These are phyloP conservation scores for Nepenthes gracilis DNA, from an alignment of 148 eudicot genomes.

Conservation along the genomic window DNA sequence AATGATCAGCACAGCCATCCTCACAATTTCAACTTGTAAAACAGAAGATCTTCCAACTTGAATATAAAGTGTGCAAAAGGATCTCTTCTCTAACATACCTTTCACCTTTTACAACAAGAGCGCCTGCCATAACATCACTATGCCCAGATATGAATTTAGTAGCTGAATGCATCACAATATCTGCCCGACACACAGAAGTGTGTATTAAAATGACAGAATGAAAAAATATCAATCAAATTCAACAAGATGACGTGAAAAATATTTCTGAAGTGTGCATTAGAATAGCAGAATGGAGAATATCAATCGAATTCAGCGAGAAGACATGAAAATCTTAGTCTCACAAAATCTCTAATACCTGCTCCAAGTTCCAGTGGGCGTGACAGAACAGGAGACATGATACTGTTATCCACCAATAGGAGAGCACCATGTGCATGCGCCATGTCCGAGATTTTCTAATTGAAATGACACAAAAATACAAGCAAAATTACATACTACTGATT, in stretches of 20 bases:
- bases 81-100: constrained; percentile 32
- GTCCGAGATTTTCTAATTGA: constrained; percentile 72
- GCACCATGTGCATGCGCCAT: constrained; percentile 92
- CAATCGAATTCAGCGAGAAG: constrained; percentile 2
- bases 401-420: constrained; percentile 90
- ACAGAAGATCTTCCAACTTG: too few species aligned
- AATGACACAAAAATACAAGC: constrained; percentile 3
- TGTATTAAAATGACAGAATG: constrained; percentile 6
- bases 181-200: constrained; percentile 26
- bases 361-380: constrained; percentile 91
- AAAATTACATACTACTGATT: neutral
- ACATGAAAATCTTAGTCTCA: neutral
- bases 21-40: too few species aligned
- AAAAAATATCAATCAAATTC: neutral
- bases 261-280: too few species aligned
- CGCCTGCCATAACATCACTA: constrained; percentile 97
- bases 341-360: constrained; percentile 51
- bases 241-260: too few species aligned
- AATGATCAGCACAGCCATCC: too few species aligned
- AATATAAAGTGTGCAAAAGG: too few species aligned
- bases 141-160: constrained; percentile 97
- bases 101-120: constrained; percentile 89
- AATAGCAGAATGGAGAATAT: neutral
- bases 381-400: constrained; percentile 96
- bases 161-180: constrained; percentile 98